phyloP scores from a whole-genome alignment of 2,329 filamentous ascomycete genomes.

The Penicillium digitatum region DNA sequence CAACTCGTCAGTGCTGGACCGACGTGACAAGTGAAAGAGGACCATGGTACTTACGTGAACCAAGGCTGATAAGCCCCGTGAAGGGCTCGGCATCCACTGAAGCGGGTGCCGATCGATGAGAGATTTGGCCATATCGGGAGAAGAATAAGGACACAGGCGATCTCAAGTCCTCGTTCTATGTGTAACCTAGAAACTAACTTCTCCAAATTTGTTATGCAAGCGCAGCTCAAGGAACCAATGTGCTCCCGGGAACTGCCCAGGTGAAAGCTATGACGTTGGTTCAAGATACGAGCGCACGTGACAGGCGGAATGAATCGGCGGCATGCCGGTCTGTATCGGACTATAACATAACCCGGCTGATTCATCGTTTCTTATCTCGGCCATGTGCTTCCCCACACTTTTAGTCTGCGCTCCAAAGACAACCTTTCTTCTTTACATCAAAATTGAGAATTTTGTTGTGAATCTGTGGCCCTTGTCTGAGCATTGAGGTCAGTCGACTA shows the following conservation, averaged over 20 bases:
- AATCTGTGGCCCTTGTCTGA: neutral
- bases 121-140: slow-evolving; percentile 12
- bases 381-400: slow-evolving; percentile 25
- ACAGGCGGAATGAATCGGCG: neutral
- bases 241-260: neutral
- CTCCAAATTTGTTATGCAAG: neutral
- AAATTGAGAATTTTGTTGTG: neutral
- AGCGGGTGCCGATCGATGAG: slow-evolving; percentile 40
- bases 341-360: slow-evolving; percentile 17
- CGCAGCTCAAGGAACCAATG: neutral
- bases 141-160: neutral
- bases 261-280: slow-evolving; percentile 10
- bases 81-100: slow-evolving; percentile 43
- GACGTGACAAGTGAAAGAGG: neutral
- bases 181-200: neutral
- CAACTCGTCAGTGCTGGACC: neutral
- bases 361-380: slow-evolving; percentile 18
- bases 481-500: neutral
- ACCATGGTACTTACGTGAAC: slow-evolving; percentile 37
- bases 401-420: slow-evolving; percentile 9
- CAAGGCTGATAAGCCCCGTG: slow-evolving; percentile 40
- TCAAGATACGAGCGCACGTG: slow-evolving; percentile 8
- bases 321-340: slow-evolving; percentile 9
- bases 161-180: neutral
- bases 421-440: slow-evolving; percentile 6